phyloP scores from a whole-genome alignment of 192 early-diverging fungal species.

The Rhizophagus sp. region DNA sequence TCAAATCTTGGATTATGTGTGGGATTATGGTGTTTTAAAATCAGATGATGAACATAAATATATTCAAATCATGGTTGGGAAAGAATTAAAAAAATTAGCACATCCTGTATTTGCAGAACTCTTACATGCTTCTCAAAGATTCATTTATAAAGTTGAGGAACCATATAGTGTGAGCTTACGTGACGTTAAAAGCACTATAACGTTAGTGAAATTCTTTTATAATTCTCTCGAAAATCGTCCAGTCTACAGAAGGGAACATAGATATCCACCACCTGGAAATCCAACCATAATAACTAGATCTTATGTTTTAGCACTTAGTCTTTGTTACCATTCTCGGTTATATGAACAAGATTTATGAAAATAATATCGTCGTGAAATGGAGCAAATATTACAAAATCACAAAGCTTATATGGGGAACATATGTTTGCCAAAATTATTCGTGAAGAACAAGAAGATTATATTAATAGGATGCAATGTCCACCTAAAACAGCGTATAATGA shows the following conservation, averaged over 20 bases:
- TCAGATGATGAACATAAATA: not conserved
- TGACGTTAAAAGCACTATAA: constrained; percentile 25
- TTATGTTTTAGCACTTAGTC: constrained; percentile 18
- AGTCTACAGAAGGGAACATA: not conserved
- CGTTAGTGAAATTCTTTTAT: not conserved
- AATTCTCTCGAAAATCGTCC: not conserved
- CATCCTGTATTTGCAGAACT: not conserved
- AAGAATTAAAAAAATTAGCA: not conserved
- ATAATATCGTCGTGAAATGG: not conserved
- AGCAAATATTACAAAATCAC: constrained; percentile 1
- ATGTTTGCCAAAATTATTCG: not conserved
- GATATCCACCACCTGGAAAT: not conserved
- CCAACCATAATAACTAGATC: not conserved
- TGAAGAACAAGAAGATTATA: constrained; percentile 25
- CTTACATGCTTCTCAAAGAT: constrained; percentile 22
- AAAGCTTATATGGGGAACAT: not conserved
- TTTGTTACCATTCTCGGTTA: not conserved
- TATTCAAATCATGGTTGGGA: not conserved
- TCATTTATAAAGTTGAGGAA: constrained; percentile 21
- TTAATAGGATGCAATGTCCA: not conserved
- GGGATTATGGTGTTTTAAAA: not conserved
- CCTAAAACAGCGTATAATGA: not conserved
- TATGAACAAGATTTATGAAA: not conserved
- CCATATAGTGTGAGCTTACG: constrained; percentile 24
- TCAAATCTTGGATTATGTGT: constrained; percentile 7